These are phyloP conservation scores for Brassica carinata DNA, from an alignment of 345 rosid species.

Conservation along the genomic window DNA sequence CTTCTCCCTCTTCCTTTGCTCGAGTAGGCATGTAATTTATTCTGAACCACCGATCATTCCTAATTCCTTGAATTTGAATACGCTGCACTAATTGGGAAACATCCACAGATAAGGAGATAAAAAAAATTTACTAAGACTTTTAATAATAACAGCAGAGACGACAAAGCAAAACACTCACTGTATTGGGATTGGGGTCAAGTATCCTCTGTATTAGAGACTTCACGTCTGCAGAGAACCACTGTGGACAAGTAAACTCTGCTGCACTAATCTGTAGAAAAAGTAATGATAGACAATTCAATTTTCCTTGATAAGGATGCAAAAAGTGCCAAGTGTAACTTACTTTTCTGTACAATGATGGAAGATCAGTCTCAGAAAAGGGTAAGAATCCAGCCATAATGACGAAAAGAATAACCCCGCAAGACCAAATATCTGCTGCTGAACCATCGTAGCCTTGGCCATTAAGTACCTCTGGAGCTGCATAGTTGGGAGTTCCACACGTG, in stretches of 20 bases:
- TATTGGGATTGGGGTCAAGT: slow-evolving; percentile 75
- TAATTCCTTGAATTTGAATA: slow-evolving; percentile 59
- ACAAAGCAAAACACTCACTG: slow-evolving; percentile 62
- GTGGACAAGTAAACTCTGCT: slow-evolving; percentile 74
- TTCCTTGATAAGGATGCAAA: neutral
- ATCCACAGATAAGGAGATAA: slow-evolving; percentile 5
- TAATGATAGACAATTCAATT: neutral
- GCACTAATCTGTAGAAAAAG: slow-evolving; percentile 61
- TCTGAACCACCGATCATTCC: slow-evolving; percentile 68
- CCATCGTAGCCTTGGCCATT: slow-evolving; percentile 75
- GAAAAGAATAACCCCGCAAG: slow-evolving; percentile 91
- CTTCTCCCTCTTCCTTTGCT: slow-evolving; percentile 53
- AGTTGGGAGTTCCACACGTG: slow-evolving; percentile 97
- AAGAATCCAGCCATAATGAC: slow-evolving; percentile 87
- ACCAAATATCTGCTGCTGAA: slow-evolving; percentile 92
- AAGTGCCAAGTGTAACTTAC: slow-evolving; percentile 41
- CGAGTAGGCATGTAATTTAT: slow-evolving; percentile 59
- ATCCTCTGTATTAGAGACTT: slow-evolving; percentile 70
- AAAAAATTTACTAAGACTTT: slow-evolving; percentile 16
- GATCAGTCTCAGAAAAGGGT: slow-evolving; percentile 79
- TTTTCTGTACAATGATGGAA: slow-evolving; percentile 74
- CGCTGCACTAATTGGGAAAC: slow-evolving; percentile 64
- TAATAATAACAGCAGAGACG: neutral
- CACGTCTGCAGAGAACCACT: slow-evolving; percentile 78
- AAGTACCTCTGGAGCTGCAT: slow-evolving; percentile 94